Percentiles rank a stretch among this genome's conserved stretches.
These are phyloP conservation scores for Periconia sp. DNA, from an alignment of 2,329 filamentous ascomycete species.

Conservation along the genomic window DNA sequence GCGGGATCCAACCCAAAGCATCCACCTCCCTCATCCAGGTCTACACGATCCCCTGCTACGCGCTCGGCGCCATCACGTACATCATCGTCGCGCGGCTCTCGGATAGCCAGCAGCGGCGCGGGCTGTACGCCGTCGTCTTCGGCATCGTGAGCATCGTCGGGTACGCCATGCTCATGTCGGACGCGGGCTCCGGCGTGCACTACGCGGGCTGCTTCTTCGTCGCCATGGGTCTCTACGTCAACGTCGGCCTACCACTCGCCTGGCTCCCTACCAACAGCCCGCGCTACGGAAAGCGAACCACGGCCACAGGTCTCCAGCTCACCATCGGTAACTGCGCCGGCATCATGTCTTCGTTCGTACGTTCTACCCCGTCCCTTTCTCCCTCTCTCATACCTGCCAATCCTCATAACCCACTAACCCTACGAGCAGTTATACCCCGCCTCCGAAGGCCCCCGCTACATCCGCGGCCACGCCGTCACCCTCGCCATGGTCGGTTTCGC, in stretches of 20 bases:
- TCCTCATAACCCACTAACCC: background rate
- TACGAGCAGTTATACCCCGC: conserved; percentile 48
- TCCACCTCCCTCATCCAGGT: conserved; percentile 68
- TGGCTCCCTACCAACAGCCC: conserved; percentile 70
- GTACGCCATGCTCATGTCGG: conserved; percentile 67
- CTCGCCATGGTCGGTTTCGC: conserved; percentile 53
- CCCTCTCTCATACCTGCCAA: background rate
- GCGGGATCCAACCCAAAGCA: conserved; percentile 64
- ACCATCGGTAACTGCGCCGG: conserved; percentile 71
- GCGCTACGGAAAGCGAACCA: conserved; percentile 74
- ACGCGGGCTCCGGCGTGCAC: conserved; percentile 62
- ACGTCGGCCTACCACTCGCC: conserved; percentile 57
- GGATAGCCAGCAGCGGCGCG: conserved; percentile 67
- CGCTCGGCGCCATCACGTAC: conserved; percentile 70
- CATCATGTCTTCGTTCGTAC: conserved; percentile 72
- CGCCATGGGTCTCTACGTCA: conserved; percentile 69
- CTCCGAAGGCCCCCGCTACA: conserved; percentile 48
- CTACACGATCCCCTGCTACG: conserved; percentile 77
- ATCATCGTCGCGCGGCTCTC: conserved; percentile 67
- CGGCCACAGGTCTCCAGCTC: conserved; percentile 70
- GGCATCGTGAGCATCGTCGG: conserved; percentile 66
- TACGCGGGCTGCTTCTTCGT: conserved; percentile 80
- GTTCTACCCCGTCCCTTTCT: conserved; percentile 17
- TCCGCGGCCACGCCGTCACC: conserved; percentile 56
- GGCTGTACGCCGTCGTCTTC: conserved; percentile 65